Percentiles rank a stretch among this genome's conserved stretches.
Evolutionary conservation across 2,329 filamentous ascomycete genomes (phyloP).

Genomic region (Colletotrichum chrysophilum): DNA sequence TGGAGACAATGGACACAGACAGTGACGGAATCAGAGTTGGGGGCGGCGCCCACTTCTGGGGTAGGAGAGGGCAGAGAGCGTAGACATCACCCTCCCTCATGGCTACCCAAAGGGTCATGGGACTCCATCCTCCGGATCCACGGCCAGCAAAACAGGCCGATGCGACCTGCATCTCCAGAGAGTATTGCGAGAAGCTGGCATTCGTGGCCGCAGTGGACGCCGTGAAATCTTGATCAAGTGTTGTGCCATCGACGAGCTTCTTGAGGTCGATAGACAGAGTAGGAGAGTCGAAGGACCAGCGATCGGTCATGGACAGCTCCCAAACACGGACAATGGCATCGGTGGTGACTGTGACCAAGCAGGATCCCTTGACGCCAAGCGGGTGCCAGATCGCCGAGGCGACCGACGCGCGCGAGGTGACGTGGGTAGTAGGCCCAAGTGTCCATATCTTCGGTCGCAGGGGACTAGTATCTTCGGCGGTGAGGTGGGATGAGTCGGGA

Average conservation of each 20-base stretch:
- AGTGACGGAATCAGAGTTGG: constrained; percentile 81
- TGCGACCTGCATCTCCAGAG: constrained; percentile 92
- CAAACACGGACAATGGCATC: constrained; percentile 90
- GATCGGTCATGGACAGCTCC: constrained; percentile 84
- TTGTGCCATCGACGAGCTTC: constrained; percentile 85
- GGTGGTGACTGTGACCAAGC: constrained; percentile 85
- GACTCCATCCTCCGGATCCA: constrained; percentile 83
- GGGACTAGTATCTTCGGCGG: constrained; percentile 68
- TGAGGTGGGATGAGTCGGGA: constrained; percentile 79
- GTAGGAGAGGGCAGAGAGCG: constrained; percentile 87
- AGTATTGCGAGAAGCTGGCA: constrained; percentile 86
- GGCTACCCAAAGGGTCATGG: constrained; percentile 97
- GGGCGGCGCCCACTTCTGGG: constrained; percentile 82
- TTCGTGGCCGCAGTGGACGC: constrained; percentile 76
- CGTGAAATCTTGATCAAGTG: constrained; percentile 81
- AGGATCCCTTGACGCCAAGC: constrained; percentile 79
- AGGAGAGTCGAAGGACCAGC: constrained; percentile 86
- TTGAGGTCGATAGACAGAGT: constrained; percentile 85
- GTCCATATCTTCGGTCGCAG: constrained; percentile 88
- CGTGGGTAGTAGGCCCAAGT: constrained; percentile 90
- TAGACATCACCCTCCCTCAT: constrained; percentile 95
- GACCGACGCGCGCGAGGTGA: constrained; percentile 82
- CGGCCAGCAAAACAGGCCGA: constrained; percentile 78
- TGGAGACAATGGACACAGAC: constrained; percentile 81
- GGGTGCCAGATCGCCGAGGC: constrained; percentile 92